Base-by-base conservation (phyloP, 306 rosid genomes). In the barrel medic (Medicago truncatula) region DNA sequence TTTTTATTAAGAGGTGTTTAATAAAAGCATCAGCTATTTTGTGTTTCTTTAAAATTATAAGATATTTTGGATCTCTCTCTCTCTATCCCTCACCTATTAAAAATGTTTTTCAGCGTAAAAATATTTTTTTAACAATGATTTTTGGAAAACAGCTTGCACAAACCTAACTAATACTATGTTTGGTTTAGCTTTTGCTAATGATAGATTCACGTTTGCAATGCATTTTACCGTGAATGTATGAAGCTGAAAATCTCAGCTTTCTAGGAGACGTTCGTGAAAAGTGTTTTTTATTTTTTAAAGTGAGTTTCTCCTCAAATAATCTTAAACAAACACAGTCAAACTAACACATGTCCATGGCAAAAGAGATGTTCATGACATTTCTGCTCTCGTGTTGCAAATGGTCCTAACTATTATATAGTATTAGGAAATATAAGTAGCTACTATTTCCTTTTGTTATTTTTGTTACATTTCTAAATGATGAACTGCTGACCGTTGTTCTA, bases 401-500 rank as follows among this genome's bases (percentile, higher is more conserved):
- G 52, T 63, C 23, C 28, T 61, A 59, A 59, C 9, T 6, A 25
- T 57, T n/a, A n/a, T 13, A 25, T 6, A 13, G 18, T 11, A 69
- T 69, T 61, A 52, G 36, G 10, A 57, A 25, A 36, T 50, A 69
- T 50, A 57, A 20, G n/a, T 53, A 80, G 63, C 70, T 52, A 46
- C 41, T 56, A 58, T n/a, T 54, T 57, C 71, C 73, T 43, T 64
- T 43, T 34, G 73, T 54, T 58, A 12, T 41, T 28, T 28, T 28
- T 12, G 61, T 66, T 75, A 21, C 17, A 52, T 75, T 23, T 59
- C 31, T 57, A 52, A 75, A 62, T 50, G n/a, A 16, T 69, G 41
- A 62, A 68, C 44, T 75, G 73, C 54, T 69, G 72, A n/a, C 52
- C 39, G 25, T 52, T 20, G 62, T 47, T 69, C 74, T 23, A 60